These are phyloP conservation scores for Filobasidium floriforme DNA, from an alignment of 768 basidiomycete species.

Conservation along the genomic window DNA sequence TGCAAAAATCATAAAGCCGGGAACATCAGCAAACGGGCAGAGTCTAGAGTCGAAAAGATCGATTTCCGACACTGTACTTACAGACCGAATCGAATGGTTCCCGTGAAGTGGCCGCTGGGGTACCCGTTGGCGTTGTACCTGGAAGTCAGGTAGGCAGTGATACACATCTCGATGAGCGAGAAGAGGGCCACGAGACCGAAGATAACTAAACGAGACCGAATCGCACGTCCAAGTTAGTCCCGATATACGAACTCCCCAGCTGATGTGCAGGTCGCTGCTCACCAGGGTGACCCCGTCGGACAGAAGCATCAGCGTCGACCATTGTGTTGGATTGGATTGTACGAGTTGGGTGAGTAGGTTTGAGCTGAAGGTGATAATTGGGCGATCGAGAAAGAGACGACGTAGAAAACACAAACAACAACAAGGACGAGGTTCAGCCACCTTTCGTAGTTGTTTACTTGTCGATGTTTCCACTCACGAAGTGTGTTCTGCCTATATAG, in stretches of 20 bases:
- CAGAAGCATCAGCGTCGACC: conserved; percentile 29
- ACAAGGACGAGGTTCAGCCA: background rate
- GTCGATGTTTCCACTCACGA: background rate
- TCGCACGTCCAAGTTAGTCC: background rate
- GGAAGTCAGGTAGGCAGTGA: conserved; percentile 37
- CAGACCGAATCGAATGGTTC: conserved; percentile 40
- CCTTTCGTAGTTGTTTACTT: background rate
- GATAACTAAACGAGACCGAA: conserved; percentile 22
- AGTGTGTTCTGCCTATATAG: too few relatives aligned
- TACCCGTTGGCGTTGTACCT: conserved; percentile 32
- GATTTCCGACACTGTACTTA: conserved; percentile 14
- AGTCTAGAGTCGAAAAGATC: background rate
- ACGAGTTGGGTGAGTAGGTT: background rate
- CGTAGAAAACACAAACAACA: too few relatives aligned
- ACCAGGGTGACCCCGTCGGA: conserved; percentile 41
- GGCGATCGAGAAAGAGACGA: too few relatives aligned
- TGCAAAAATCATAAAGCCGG: background rate
- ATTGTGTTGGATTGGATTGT: conserved; percentile 23
- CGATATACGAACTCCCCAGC: background rate
- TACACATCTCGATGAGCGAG: conserved; percentile 40
- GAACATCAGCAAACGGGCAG: background rate
- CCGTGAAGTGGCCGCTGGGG: conserved; percentile 35
- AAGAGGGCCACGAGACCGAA: conserved; percentile 37
- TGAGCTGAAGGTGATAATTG: background rate
- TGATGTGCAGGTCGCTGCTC: background rate